Conservation (phyloP, 31 red algal species). For the Asparagopsis taxiformis region DNA sequence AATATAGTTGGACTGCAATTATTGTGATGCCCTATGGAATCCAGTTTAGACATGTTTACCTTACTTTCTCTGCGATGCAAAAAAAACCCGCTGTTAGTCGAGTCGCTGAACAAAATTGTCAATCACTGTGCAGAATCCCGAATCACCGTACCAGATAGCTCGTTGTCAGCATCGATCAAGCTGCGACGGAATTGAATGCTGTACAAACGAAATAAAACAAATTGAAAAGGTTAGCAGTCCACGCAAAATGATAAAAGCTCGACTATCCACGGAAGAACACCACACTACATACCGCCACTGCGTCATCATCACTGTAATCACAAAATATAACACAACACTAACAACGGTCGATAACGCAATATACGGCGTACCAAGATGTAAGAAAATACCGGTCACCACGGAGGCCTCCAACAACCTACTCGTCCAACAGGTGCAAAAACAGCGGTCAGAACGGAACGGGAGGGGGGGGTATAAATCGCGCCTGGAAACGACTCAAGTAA, state of each 20-base stretch:
- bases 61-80: neutral
- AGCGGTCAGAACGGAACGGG: slow-evolving; percentile 40
- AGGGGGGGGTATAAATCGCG: slow-evolving; percentile 8
- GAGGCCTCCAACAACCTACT: slow-evolving; percentile 42
- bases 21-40: too few relatives aligned
- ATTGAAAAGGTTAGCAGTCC: neutral
- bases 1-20: too few relatives aligned
- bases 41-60: too few relatives aligned
- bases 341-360: slow-evolving; percentile 66
- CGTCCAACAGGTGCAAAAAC: slow-evolving; percentile 23
- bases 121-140: neutral
- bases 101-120: neutral
- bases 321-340: slow-evolving; percentile 61
- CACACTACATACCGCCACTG: slow-evolving; percentile 50
- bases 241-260: neutral
- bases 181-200: slow-evolving; percentile 44
- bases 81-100: neutral
- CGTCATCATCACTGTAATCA: slow-evolving; percentile 54
- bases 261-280: neutral
- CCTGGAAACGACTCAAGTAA: slow-evolving; percentile 25
- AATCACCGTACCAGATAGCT: slow-evolving; percentile 31
- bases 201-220: neutral
- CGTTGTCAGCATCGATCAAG: slow-evolving; percentile 63
- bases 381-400: slow-evolving; percentile 66
- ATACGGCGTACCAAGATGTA: slow-evolving; percentile 46